These are phyloP conservation scores for Oenanthe sinensis DNA, from an alignment of 129 eudicot species.

Conservation along the genomic window DNA sequence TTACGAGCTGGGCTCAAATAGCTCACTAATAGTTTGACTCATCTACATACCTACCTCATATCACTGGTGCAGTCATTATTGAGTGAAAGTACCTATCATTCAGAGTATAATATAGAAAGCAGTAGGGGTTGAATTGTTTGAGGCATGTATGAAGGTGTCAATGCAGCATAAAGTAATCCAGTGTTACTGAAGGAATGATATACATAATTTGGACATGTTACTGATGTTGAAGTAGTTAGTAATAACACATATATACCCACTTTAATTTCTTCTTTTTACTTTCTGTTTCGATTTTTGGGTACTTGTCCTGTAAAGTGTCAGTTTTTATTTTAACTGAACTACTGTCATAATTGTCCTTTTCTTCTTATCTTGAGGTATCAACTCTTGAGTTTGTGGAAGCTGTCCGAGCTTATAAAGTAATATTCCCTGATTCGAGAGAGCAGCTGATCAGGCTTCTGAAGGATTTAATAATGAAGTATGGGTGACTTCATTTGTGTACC, in stretches of 20 bases:
- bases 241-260: background rate
- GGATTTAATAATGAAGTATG: constrained; percentile 56
- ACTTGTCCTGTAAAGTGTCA: constrained; percentile 1
- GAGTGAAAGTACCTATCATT: background rate
- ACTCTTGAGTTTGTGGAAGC: constrained; percentile 88
- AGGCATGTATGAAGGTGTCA: background rate
- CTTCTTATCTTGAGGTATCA: constrained; percentile 55
- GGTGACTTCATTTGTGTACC: background rate
- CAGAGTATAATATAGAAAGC: background rate
- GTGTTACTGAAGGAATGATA: background rate
- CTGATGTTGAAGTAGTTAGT: background rate
- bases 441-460: constrained; percentile 65
- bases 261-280: background rate
- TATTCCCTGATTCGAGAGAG: constrained; percentile 81
- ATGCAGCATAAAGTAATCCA: background rate
- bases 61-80: background rate
- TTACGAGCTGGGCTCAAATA: no score
- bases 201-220: background rate
- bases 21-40: no score
- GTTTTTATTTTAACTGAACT: background rate
- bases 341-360: constrained; percentile 3
- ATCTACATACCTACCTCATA: background rate
- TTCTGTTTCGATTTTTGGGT: background rate
- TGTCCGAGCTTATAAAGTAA: constrained; percentile 75
- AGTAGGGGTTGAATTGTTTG: background rate